Evolutionary conservation across 225 moss, liverwort and hornwort species (phyloP).

Genomic region (Pseudisothecium myosuroides): DNA sequence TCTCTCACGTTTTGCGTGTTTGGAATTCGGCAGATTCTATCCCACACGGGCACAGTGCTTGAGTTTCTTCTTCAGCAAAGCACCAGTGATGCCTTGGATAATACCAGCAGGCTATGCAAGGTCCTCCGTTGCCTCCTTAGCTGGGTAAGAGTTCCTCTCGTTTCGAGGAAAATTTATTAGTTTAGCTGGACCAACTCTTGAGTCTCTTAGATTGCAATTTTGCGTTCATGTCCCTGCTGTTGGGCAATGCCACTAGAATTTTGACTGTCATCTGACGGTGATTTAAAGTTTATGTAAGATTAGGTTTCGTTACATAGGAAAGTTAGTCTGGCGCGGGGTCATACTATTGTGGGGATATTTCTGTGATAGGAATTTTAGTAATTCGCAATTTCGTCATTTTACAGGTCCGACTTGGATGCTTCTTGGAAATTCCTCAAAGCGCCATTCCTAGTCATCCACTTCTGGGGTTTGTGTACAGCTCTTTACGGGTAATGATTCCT

Average conservation of each 20-base stretch:
- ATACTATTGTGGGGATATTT: background rate
- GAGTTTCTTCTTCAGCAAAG: conserved; percentile 85
- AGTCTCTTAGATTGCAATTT: background rate
- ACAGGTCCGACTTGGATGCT: conserved; percentile 88
- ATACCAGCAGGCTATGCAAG: conserved; percentile 62
- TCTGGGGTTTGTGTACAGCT: conserved; percentile 83
- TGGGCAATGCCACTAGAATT: background rate
- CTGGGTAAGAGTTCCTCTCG: conserved; percentile 44
- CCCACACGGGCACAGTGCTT: conserved; percentile 78
- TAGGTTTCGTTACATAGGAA: background rate
- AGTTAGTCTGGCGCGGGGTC: background rate
- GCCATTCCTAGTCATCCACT: conserved; percentile 81
- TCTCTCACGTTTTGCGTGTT: conserved; percentile 2
- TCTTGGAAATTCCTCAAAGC: conserved; percentile 73
- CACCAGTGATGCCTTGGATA: conserved; percentile 46
- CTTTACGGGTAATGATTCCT: conserved; percentile 51
- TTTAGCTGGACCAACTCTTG: background rate
- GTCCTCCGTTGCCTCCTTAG: conserved; percentile 91
- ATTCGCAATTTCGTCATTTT: background rate
- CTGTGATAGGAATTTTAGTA: background rate
- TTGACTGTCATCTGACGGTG: background rate
- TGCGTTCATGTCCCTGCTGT: background rate
- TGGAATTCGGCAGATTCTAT: conserved; percentile 56
- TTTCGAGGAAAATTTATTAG: background rate
- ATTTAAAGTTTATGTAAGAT: background rate